Evolutionary conservation across 306 rosid species (phyloP).

Genomic region (Quercus ilex): DNA sequence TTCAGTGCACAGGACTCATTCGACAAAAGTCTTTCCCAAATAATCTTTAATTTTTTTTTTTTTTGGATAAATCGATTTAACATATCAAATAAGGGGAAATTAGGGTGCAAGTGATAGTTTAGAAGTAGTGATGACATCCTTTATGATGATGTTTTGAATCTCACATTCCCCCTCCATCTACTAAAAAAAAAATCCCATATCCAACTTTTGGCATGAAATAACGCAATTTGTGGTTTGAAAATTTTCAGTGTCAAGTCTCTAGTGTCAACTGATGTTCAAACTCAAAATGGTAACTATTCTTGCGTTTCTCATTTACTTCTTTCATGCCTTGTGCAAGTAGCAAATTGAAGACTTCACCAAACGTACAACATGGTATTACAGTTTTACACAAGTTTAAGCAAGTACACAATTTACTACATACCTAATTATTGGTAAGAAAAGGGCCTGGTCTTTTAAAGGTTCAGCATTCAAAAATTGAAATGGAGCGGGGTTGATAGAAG

Average conservation of each 20-base stretch:
- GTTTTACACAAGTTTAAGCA: not conserved
- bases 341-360: not conserved
- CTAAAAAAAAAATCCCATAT: no score
- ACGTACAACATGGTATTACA: not conserved
- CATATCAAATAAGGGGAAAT: no score
- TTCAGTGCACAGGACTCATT: fast-evolving
- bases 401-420: not conserved
- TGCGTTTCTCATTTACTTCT: not conserved
- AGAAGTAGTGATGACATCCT: no score
- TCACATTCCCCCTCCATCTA: no score
- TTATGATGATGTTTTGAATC: no score
- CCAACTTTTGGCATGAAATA: not conserved
- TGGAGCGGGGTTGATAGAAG: slow-evolving; percentile 1
- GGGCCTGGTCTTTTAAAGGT: not conserved
- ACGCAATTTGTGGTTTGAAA: not conserved
- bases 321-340: slow-evolving; percentile 3
- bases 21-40: no score
- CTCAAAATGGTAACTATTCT: slow-evolving; percentile 18
- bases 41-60: no score
- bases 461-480: slow-evolving; percentile 30
- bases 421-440: not conserved
- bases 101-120: no score
- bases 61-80: no score
- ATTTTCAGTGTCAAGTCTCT: not conserved
- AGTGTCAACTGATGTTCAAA: slow-evolving; percentile 26